These are phyloP conservation scores for Morella rubra DNA, from an alignment of 306 rosid genomes.

Conservation along the genomic window DNA sequence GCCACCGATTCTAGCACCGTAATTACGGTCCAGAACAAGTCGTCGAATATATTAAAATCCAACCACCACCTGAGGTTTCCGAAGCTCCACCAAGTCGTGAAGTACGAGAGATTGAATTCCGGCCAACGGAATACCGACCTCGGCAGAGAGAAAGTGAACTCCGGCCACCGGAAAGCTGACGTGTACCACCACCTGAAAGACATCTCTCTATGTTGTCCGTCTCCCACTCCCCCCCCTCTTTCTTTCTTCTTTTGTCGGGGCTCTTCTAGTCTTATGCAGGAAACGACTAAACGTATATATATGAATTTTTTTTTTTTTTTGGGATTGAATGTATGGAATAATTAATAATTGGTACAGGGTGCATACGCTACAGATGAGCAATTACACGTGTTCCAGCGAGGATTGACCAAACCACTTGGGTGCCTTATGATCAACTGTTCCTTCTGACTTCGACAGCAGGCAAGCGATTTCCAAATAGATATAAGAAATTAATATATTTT, in stretches of 20 bases:
- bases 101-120: slow-evolving; percentile 32
- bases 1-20: slow-evolving; percentile 45
- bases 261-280: background rate
- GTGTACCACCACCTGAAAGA: slow-evolving; percentile 36
- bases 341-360: background rate
- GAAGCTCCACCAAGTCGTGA: slow-evolving; percentile 39
- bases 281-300: background rate
- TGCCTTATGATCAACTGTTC: background rate
- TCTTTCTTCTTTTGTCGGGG: background rate
- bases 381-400: slow-evolving; percentile 5
- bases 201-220: slow-evolving; percentile 3
- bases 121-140: slow-evolving; percentile 40
- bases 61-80: slow-evolving; percentile 34
- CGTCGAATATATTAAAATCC: slow-evolving; percentile 43
- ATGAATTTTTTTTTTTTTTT: background rate
- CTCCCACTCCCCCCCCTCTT: background rate
- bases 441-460: too few relatives aligned
- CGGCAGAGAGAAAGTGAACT: slow-evolving; percentile 28
- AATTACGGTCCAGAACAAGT: slow-evolving; percentile 43
- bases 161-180: slow-evolving; percentile 43
- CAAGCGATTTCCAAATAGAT: too few relatives aligned
- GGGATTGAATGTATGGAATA: too few relatives aligned
- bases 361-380: background rate
- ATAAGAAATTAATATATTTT: too few relatives aligned
- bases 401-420: background rate